Evolutionary conservation across 2,329 filamentous ascomycete genomes (phyloP), one percentile per base, ranked within the genome.

Genomic region (Ceratocystis ficicola): DNA sequence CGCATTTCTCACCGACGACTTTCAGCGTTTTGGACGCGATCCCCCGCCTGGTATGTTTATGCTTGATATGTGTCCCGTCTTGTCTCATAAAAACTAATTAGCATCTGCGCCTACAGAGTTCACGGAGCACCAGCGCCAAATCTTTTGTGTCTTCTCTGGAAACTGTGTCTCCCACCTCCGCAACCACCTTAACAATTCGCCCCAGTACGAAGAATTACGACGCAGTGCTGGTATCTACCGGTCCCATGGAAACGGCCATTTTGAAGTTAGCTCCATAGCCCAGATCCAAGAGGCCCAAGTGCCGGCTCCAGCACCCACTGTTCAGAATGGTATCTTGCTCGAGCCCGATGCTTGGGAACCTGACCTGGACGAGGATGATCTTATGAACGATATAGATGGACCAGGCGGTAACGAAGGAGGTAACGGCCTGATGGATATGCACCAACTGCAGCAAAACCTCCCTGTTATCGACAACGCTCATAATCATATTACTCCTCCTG

Each of bases 111-210:
- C n/a, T 17, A 2, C 66, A 86, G 94, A 97, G 75, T 99, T 99
- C 74, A 97, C 92, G 20, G 88, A 93, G 60, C 91, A 96, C 73
- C 94, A 99, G 74, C 86, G 94, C 69, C 87, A 93, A 64, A 90
- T 97, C 6, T 99, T 99, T 74, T 99, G 94, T 73, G 94, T 99
- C 65, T 99, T 99, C 75, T 96, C 92, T 1, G 93, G 94, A 5
- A 82, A 84, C 30, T 92, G 92, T 65, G 93, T 99, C 1, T 79
- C 79, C 52, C 83, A 84, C 50, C 83, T 99, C 30, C 87, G 93
- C 52, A 82, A 86, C 32, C 89, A 91, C 72, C 80, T 99, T 48
- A 95, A 91, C 70, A 77, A 74, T 0, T 76, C 78, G 10, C 73
- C 75, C 0, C 75, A 77, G 44, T 84, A 82, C 65, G 76, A 78